A percentile compares a stretch with the other conserved stretches of the same genome.
Evolutionary conservation across 1,284 basidiomycete genomes (phyloP).

Genomic region (Trametes pubescens): DNA sequence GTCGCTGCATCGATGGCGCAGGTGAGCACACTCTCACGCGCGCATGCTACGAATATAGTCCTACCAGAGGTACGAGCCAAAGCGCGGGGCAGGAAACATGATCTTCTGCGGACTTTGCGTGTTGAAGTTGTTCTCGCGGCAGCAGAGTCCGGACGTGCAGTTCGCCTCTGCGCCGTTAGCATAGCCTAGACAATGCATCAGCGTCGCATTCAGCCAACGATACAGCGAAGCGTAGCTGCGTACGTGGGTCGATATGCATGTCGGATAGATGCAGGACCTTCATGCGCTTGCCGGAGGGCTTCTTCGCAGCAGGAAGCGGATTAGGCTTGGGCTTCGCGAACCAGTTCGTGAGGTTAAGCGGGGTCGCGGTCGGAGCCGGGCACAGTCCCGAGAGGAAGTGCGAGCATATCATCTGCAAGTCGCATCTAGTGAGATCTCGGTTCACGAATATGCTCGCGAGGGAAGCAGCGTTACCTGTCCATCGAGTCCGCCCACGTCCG

Average conservation of each 20-base stretch:
- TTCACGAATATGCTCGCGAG: constrained; percentile 24
- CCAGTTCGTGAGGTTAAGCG: constrained; percentile 63
- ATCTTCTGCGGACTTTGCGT: constrained; percentile 56
- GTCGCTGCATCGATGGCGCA: constrained; percentile 56
- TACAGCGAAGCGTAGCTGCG: constrained; percentile 24
- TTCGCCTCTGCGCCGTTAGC: constrained; percentile 78
- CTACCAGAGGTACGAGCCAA: constrained; percentile 69
- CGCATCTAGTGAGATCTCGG: background rate
- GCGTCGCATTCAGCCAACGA: background rate
- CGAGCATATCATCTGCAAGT: constrained; percentile 58
- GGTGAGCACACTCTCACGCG: background rate
- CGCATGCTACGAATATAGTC: constrained; percentile 12
- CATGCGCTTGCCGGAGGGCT: constrained; percentile 68
- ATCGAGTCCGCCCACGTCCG: constrained; percentile 72
- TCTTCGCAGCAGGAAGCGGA: constrained; percentile 62
- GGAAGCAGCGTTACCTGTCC: constrained; percentile 58
- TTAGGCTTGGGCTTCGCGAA: constrained; percentile 75
- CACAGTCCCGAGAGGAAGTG: constrained; percentile 60
- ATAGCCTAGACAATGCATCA: constrained; percentile 54
- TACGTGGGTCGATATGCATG: constrained; percentile 79
- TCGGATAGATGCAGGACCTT: constrained; percentile 84
- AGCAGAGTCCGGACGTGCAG: constrained; percentile 79
- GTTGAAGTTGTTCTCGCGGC: constrained; percentile 67
- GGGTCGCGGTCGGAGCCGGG: constrained; percentile 56
- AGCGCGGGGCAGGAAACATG: constrained; percentile 69